A percentile compares a stretch with the other conserved stretches of the same genome.
phyloP scores from a whole-genome alignment of 495 filamentous ascomycete genomes.

The Penicillium alfredii region DNA sequence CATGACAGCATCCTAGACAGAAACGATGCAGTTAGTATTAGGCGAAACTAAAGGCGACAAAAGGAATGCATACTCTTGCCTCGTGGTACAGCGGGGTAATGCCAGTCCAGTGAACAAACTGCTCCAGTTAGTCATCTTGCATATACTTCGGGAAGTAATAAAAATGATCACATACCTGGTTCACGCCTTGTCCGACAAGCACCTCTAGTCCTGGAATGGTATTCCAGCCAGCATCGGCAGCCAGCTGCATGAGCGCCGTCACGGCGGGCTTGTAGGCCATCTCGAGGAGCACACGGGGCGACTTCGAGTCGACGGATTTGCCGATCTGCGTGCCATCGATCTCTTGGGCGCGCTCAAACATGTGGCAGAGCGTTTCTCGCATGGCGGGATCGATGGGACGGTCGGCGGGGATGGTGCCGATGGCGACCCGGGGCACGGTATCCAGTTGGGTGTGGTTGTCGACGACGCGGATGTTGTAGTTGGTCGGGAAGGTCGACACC shows the following conservation, averaged over 20 bases:
- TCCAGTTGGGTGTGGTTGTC: slow-evolving; percentile 45
- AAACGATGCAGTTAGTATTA: slow-evolving; percentile 3
- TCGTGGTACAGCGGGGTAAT: slow-evolving; percentile 63
- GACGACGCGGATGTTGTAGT: slow-evolving; percentile 67
- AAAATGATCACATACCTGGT: slow-evolving; percentile 41
- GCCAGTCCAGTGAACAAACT: slow-evolving; percentile 76
- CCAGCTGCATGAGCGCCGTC: slow-evolving; percentile 82
- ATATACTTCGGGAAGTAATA: neutral
- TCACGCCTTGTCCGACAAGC: slow-evolving; percentile 80
- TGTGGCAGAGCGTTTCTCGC: slow-evolving; percentile 59
- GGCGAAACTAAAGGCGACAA: neutral
- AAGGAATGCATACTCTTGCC: slow-evolving; percentile 42
- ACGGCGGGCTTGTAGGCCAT: slow-evolving; percentile 92
- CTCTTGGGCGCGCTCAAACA: slow-evolving; percentile 49
- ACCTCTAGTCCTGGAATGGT: slow-evolving; percentile 86
- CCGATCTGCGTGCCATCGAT: slow-evolving; percentile 25
- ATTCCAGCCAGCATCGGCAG: slow-evolving; percentile 74
- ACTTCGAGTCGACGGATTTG: slow-evolving; percentile 24
- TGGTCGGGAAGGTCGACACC: slow-evolving; percentile 63
- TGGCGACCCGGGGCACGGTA: slow-evolving; percentile 60
- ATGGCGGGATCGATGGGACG: slow-evolving; percentile 70
- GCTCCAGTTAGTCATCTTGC: slow-evolving; percentile 13
- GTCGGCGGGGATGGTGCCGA: slow-evolving; percentile 89
- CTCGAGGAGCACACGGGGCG: slow-evolving; percentile 65
- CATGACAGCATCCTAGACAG: slow-evolving; percentile 24